Evolutionary conservation across 139 green algal genomes (phyloP).

Genomic region (Bryopsis sp.): DNA sequence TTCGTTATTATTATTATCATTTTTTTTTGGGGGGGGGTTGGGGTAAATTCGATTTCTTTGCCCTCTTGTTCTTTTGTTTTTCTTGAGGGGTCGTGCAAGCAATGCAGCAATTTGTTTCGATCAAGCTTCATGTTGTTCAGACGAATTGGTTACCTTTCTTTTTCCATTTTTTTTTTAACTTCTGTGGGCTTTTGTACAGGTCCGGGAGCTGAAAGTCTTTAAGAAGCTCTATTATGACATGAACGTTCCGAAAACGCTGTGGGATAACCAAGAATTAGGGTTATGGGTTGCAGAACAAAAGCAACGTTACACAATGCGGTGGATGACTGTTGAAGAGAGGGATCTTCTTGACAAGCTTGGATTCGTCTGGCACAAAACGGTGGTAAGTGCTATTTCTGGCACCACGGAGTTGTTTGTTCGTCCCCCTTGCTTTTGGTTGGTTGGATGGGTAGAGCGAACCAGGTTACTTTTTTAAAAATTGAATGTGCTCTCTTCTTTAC

Average conservation of each 20-base stretch:
- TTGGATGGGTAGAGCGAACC: too few species aligned
- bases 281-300: conserved; percentile 19
- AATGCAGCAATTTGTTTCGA: neutral
- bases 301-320: conserved; percentile 13
- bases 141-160: neutral
- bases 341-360: conserved; percentile 7
- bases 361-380: conserved; percentile 8
- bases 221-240: conserved; percentile 12
- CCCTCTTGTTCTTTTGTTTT: neutral
- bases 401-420: too few species aligned
- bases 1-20: neutral
- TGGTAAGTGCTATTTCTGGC: conserved; percentile 3
- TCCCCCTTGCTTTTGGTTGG: too few species aligned
- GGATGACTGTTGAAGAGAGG: conserved; percentile 17
- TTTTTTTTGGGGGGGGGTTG: neutral
- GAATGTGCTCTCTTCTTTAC: too few species aligned
- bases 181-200: too few species aligned
- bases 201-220: conserved; percentile 17
- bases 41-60: neutral
- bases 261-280: conserved; percentile 21
- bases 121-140: neutral
- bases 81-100: neutral
- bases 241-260: conserved; percentile 17
- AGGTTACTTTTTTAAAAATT: too few species aligned
- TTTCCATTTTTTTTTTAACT: neutral